Percentiles rank a stretch among this genome's conserved stretches.
phyloP scores from a whole-genome alignment of 768 basidiomycete species.

The Tubosaeta sp. region DNA sequence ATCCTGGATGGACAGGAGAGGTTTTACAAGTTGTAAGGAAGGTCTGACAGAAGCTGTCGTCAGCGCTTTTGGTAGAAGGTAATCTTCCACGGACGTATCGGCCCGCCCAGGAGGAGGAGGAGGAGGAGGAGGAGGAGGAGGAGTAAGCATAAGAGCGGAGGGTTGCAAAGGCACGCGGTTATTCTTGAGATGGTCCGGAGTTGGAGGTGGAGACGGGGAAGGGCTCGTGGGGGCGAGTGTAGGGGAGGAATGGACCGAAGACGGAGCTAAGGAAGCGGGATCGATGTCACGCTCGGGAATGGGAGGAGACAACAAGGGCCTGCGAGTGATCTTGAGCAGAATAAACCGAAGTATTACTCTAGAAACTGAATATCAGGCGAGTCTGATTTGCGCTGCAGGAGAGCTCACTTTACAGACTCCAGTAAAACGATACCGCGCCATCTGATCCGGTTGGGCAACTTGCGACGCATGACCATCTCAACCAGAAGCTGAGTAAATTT shows the following conservation, averaged over 20 bases:
- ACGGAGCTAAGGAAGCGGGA: conserved; percentile 57
- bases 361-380: conserved; percentile 8
- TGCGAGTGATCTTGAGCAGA: conserved; percentile 67
- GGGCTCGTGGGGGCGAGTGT: conserved; percentile 58
- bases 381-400: neutral
- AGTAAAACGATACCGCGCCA: conserved; percentile 78
- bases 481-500: conserved; percentile 79
- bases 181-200: conserved; percentile 79
- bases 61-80: conserved; percentile 76
- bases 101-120: conserved; percentile 47
- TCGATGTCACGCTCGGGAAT: conserved; percentile 89
- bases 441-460: conserved; percentile 54
- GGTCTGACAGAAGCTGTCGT: conserved; percentile 69
- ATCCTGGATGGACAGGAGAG: conserved; percentile 59
- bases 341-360: conserved; percentile 75
- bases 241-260: conserved; percentile 52
- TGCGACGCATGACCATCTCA: conserved; percentile 84
- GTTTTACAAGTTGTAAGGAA: conserved; percentile 60
- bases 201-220: conserved; percentile 50
- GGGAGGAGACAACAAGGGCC: conserved; percentile 72
- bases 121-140: conserved; percentile 48
- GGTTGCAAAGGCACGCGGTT: conserved; percentile 65
- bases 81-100: conserved; percentile 68
- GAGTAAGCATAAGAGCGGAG: conserved; percentile 53
- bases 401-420: conserved; percentile 78